Base-by-base conservation (phyloP, 2,329 filamentous ascomycete genomes). In the Chaetomiaceae sp. region DNA sequence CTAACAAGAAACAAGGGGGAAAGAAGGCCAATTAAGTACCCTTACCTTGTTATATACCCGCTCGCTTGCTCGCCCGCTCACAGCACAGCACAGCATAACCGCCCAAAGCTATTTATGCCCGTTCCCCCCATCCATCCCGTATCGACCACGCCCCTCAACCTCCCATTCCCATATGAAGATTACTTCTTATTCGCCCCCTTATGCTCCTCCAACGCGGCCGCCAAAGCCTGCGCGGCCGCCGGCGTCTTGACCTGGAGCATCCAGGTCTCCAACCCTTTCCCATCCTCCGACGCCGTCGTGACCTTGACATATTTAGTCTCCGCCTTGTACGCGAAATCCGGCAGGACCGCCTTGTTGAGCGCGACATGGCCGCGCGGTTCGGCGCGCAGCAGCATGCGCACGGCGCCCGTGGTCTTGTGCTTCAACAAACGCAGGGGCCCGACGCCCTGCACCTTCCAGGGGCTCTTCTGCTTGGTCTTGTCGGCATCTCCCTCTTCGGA, bases 321-420 rank as follows among this genome's bases (percentile, higher is more conserved):
- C 6, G 73, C 68, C 58, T 76, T 77, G 68, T 89, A 90, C 5
- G 71, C 70, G 42, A 81, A 66, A n/a, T 74, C 69, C 2, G 78
- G 68, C 27, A 87, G 65, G 39, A 90, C 64, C 17, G 72, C 65
- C 56, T 83, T 78, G 67, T 94, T 94, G 58, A 94, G 68, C 3
- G 84, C 76, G 38, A 91, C 71, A 32, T 84, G 78, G 14, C 88
- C 88, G 52, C 81, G 76, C 0, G 86, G 86, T 53, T 89, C 84
- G n/a, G 79, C 79, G 40, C 88, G 80, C 51, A 90, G 68, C 17
- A 94, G 67, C 37, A 93, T 68, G 33, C 88, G 79, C 4, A 82
- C 76, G 22, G 75, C 73, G 17, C 77, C 79, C 0, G 81, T 86
- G 14, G 74, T 73, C 62, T 86, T 85, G 68, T 91, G 76, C 65